Base-by-base conservation (phyloP, 805 yeast species). In the Vanderwaltozyma verrucispora region DNA sequence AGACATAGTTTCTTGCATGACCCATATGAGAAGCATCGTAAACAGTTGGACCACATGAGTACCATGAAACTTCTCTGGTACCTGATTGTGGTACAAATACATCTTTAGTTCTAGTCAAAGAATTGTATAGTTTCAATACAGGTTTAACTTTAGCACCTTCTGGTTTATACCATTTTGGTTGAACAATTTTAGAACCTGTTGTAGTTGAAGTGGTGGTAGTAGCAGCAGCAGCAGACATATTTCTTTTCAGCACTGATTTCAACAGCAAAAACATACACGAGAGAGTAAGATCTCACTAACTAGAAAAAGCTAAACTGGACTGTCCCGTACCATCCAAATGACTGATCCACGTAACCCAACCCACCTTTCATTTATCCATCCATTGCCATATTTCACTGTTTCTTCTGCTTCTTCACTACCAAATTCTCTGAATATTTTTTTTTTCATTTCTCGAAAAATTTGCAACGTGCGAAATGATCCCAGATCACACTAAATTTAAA, bases 41-140 rank as follows among this genome's bases (percentile, higher is more conserved):
- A 13, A 92, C 98, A 0, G 98, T 92, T 11, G 98, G 98, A 5
- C 98, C 98, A 71, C 98, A 92, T 40, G 87, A 83, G 65, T 92
- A 92, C 98, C 98, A 92, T 1, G 87, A 72, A 35, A 92, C 82
- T 41, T 71, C 73, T 42, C 74, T 72, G 26, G 54, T 56, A 2
- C 74, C 72, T 20, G 67, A 63, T 39, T 67, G 62, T 2, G 97
- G 94, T n/a, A 77, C 60, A 51, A 92, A 89, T 40, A 69, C 80
- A 28, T 75, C 83, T 54, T 89, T 89, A 24, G 75, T 60, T 50
- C 94, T 70, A 3, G 97, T 89, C 49, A 89, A 68, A 5, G 95
- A 74, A 65, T 88, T 88, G 71, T 74, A 86, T 31, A 88, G 57
- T 51, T 76, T 78, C 48, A 88, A 67, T 8, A 62, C 65, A 26